phyloP scores from a whole-genome alignment of 106 monocot genomes.

The Dendrobium officinale region DNA sequence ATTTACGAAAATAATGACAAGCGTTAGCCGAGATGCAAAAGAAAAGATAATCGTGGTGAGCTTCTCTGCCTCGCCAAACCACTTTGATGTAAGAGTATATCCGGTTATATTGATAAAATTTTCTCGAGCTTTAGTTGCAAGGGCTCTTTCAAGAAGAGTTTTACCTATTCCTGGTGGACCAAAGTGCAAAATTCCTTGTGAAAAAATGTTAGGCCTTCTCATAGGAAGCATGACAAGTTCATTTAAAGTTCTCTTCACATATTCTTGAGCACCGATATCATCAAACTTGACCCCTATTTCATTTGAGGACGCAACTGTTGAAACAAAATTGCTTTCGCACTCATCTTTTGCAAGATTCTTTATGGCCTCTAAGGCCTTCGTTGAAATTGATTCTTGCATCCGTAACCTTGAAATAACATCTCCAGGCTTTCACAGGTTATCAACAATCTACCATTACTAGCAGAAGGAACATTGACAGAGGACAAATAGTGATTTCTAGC shows the following conservation, averaged over 20 bases:
- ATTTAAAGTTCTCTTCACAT: slow-evolving; percentile 82
- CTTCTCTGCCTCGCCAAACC: slow-evolving; percentile 99
- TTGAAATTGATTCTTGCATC: slow-evolving; percentile 46
- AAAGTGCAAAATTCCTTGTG: slow-evolving; percentile 91
- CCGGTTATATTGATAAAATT: slow-evolving; percentile 97
- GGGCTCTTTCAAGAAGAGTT: slow-evolving; percentile 72
- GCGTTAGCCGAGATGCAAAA: slow-evolving; percentile 75
- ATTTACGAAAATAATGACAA: slow-evolving; percentile 50
- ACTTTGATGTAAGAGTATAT: slow-evolving; percentile 94
- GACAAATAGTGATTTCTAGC: slow-evolving; percentile 88
- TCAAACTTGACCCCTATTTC: slow-evolving; percentile 22
- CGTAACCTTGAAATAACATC: slow-evolving; percentile 61
- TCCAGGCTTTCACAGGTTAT: slow-evolving; percentile 77
- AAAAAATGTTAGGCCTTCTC: slow-evolving; percentile 92
- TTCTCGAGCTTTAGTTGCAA: slow-evolving; percentile 96
- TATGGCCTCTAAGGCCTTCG: slow-evolving; percentile 51
- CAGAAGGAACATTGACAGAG: slow-evolving; percentile 38
- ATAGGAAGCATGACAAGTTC: slow-evolving; percentile 93
- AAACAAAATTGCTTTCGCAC: slow-evolving; percentile 88
- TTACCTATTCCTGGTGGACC: slow-evolving; percentile 62
- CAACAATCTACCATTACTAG: slow-evolving; percentile 54
- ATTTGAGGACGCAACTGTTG: slow-evolving; percentile 78
- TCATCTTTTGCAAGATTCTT: slow-evolving; percentile 94
- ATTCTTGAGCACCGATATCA: slow-evolving; percentile 93
- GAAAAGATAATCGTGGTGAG: slow-evolving; percentile 96